Percentiles rank a stretch among this genome's conserved stretches.
phyloP scores from a whole-genome alignment of 2,329 filamentous ascomycete genomes.

The Botrytis fabae region DNA sequence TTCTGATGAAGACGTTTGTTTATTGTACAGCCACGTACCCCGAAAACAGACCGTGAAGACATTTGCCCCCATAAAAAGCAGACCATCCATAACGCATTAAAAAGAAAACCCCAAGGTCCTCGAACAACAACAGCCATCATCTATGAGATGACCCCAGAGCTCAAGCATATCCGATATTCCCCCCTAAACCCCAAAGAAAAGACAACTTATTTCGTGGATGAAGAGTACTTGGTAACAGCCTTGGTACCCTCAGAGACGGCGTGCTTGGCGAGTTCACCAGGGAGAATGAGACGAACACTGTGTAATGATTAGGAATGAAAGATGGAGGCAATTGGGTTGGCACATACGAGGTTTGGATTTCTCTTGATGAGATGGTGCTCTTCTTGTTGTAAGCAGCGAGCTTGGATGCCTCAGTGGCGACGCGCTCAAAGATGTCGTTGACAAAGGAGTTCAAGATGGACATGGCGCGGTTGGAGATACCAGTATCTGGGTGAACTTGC shows the following conservation, averaged over 20 bases:
- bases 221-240: slow-evolving; percentile 99
- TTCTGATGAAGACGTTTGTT: slow-evolving; percentile 44
- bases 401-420: slow-evolving; percentile 98
- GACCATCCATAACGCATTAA: slow-evolving; percentile 76
- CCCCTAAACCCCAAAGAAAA: slow-evolving; percentile 57
- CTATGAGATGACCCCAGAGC: slow-evolving; percentile 45
- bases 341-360: slow-evolving; percentile 92
- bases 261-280: slow-evolving; percentile 98
- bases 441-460: slow-evolving; percentile 99
- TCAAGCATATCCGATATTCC: slow-evolving; percentile 53
- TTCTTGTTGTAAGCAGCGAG: slow-evolving; percentile 99
- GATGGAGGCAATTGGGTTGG: background rate
- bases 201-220: slow-evolving; percentile 88
- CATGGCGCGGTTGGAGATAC: slow-evolving; percentile 99
- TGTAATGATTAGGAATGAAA: background rate
- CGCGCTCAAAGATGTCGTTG: slow-evolving; percentile 99
- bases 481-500: slow-evolving; percentile 99
- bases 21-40: slow-evolving; percentile 76
- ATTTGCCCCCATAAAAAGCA: slow-evolving; percentile 63
- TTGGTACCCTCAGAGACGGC: slow-evolving; percentile 99
- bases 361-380: slow-evolving; percentile 98
- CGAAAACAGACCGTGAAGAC: slow-evolving; percentile 67
- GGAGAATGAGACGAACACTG: slow-evolving; percentile 91
- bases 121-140: slow-evolving; percentile 37
- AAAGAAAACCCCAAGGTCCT: slow-evolving; percentile 41